Conservation (phyloP, 345 rosid genomes). For the Excoecaria agallocha region DNA sequence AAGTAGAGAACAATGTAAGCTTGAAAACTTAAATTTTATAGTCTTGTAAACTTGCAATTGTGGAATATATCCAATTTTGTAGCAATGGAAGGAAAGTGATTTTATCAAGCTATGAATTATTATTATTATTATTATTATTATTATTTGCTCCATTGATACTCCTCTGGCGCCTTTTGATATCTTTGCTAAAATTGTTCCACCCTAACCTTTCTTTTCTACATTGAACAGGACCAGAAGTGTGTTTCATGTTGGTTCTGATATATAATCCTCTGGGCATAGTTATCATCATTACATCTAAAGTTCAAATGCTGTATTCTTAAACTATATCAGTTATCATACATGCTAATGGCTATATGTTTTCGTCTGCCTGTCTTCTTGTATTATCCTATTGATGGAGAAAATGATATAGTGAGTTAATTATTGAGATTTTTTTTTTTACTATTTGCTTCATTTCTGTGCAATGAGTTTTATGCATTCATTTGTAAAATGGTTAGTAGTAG, state of each 20-base stretch:
- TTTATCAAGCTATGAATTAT: background rate
- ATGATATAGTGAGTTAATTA: background rate
- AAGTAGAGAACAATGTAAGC: conserved; percentile 1
- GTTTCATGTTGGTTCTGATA: background rate
- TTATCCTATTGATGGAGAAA: background rate
- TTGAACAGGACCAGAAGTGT: background rate
- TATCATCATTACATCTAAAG: background rate
- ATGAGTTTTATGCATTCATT: background rate
- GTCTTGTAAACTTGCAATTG: background rate
- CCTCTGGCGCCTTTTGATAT: background rate
- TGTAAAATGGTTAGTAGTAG: background rate
- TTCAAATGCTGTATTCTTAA: background rate
- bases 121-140: too few species aligned
- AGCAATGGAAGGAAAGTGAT: background rate
- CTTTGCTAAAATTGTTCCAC: background rate
- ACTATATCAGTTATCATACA: background rate
- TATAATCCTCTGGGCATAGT: background rate
- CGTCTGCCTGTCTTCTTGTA: background rate
- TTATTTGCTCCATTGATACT: background rate
- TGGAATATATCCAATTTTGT: background rate
- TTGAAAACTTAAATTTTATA: background rate
- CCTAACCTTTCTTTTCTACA: background rate
- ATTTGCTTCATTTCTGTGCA: background rate
- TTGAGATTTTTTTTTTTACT: background rate
- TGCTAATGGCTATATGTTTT: background rate